Evolutionary conservation across 306 rosid genomes (phyloP).

Genomic region (Prunus salicina): DNA sequence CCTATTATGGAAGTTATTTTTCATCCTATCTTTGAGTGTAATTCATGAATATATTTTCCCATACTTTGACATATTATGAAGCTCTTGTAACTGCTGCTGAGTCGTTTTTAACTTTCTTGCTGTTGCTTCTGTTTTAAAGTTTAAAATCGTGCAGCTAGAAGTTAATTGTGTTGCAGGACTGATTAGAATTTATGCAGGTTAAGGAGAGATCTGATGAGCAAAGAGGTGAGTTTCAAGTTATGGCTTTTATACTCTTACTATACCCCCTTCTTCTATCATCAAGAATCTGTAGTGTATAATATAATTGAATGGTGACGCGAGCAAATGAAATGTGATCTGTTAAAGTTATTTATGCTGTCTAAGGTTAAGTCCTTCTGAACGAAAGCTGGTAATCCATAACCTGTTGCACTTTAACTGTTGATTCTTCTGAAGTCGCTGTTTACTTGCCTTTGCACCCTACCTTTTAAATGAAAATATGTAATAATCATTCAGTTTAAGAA

Average conservation of each 20-base stretch:
- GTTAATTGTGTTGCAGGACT: background rate
- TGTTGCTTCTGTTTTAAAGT: background rate
- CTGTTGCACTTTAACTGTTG: background rate
- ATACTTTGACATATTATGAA: background rate
- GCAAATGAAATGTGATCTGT: background rate
- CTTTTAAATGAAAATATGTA: background rate
- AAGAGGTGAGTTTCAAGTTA: slow-evolving; percentile 44
- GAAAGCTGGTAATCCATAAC: background rate
- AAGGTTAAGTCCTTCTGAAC: background rate
- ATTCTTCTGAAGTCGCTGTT: slow-evolving; percentile 2
- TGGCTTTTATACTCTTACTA: slow-evolving; percentile 16
- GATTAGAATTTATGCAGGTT: slow-evolving; percentile 47
- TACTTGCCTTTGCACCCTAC: background rate
- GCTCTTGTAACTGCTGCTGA: background rate
- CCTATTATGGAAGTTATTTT: background rate
- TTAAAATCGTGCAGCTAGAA: background rate
- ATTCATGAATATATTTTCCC: background rate
- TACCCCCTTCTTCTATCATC: background rate
- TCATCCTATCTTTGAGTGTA: too few species aligned
- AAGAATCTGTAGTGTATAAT: background rate
- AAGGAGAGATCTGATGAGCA: slow-evolving; percentile 28
- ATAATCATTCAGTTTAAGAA: background rate
- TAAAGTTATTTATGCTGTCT: background rate
- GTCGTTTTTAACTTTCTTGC: background rate
- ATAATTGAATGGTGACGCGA: background rate